Base-by-base conservation (phyloP, 208 protist species). In the Trypanosoma grayi region DNA sequence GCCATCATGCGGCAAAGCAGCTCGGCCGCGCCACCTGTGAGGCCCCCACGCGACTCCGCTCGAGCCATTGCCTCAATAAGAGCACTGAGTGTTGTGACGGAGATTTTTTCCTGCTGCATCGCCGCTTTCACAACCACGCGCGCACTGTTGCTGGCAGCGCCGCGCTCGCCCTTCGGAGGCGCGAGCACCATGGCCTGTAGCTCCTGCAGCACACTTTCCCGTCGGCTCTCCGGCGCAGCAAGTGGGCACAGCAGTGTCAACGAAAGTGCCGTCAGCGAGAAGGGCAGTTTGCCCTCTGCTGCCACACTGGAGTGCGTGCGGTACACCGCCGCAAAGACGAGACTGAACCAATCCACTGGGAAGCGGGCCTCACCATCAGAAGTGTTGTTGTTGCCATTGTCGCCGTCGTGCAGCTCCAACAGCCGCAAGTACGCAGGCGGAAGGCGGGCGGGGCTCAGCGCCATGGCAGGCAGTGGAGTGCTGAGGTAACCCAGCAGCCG, bases 21-120 rank as follows among this genome's bases (percentile, higher is more conserved):
- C 46, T 83, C 74, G 2, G 81, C 70, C 8, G 83, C 87, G 27
- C 56, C 37, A 22, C 37, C 22, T n/a, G 79, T 83, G 20, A 89
- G 53, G 41, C 57, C 44, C 41, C 72, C 77, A 56, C 76, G 76
- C 16, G 75, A 81, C 66, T 82, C 79, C 59, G 82, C 87, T 20
- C 66, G 56, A 20, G 83, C 79, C 76, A 94, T 83, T 41, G 72
- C 64, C 68, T 94, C 87, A 36, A 94, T 73, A 28, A 94, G 40
- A 43, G 69, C 58, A 67, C 69, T 87, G 28, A 91, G 75, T 11
- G 81, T 80, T 10, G 87, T 94, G 14, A 83, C 68, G 27, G 62
- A 71, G 20, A 69, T 48, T n/a, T 40, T 22, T 59, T 73, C 64
- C 16, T 58, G 33, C 18, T 60, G 54, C 64, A 81, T 60, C 4